phyloP scores from a whole-genome alignment of 148 eudicot genomes.

The Fallopia convolvulus region DNA sequence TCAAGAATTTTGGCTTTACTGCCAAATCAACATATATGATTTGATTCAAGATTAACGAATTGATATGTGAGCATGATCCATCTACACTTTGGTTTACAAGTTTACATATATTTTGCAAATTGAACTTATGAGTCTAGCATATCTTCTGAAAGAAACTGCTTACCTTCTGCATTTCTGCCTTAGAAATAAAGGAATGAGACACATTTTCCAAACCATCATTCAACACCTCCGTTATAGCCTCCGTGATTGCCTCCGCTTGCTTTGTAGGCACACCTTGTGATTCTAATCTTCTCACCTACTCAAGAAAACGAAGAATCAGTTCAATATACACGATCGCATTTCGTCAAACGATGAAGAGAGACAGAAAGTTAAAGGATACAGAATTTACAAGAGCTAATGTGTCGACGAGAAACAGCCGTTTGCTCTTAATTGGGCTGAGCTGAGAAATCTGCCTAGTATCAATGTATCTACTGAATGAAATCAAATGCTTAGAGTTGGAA shows the following conservation, averaged over 20 bases:
- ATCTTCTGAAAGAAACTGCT: not conserved
- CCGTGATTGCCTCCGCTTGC: constrained; percentile 80
- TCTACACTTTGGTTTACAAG: not conserved
- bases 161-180: constrained; percentile 66
- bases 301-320: not conserved
- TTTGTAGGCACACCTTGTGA: constrained; percentile 68
- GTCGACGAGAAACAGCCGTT: constrained; percentile 73
- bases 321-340: not conserved
- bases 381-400: constrained; percentile 68
- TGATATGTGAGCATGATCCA: not conserved
- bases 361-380: not conserved
- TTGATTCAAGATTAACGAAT: not conserved
- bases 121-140: not conserved
- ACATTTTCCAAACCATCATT: constrained; percentile 72
- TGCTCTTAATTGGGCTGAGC: constrained; percentile 35
- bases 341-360: not conserved
- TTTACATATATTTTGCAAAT: not conserved
- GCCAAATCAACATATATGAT: not conserved
- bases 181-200: constrained; percentile 55
- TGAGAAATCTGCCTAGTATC: constrained; percentile 40
- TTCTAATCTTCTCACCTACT: constrained; percentile 71
- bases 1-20: not conserved
- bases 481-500: not conserved
- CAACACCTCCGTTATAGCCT: constrained; percentile 60
- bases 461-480: constrained; percentile 13